Evolutionary conservation across 2,329 filamentous ascomycete species (phyloP).

Genomic region (Trichoderma polysporum): DNA sequence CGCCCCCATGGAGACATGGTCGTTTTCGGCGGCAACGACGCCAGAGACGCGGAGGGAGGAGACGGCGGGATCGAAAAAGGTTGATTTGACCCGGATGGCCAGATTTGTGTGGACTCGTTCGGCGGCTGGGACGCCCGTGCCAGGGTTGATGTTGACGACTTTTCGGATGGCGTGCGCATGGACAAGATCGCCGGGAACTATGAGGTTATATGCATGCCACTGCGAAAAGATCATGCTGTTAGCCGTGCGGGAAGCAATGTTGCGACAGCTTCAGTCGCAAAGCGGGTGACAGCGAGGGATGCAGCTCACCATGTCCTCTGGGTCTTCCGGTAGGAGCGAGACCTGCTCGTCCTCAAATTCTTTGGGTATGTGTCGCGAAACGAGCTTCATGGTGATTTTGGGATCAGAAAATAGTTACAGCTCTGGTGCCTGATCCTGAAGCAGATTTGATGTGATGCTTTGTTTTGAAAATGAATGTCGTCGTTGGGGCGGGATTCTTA

Average conservation of each 20-base stretch:
- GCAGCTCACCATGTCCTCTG: constrained; percentile 46
- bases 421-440: background rate
- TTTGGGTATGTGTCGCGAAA: constrained; percentile 39
- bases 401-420: background rate
- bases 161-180: constrained; percentile 58
- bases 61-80: constrained; percentile 57
- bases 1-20: constrained; percentile 52
- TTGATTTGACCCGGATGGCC: constrained; percentile 56
- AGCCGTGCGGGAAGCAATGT: background rate
- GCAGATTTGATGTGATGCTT: background rate
- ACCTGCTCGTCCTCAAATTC: constrained; percentile 43
- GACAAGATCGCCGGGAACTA: constrained; percentile 53
- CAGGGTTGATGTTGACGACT: constrained; percentile 49
- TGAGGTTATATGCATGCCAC: constrained; percentile 64
- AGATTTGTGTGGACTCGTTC: constrained; percentile 58
- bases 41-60: constrained; percentile 58
- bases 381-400: constrained; percentile 39
- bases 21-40: constrained; percentile 53
- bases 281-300: constrained; percentile 15
- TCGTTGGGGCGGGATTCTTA: background rate
- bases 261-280: background rate
- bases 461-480: background rate
- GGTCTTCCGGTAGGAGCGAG: constrained; percentile 45
- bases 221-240: constrained; percentile 23
- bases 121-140: constrained; percentile 48